Conservation (phyloP, 2,329 filamentous ascomycete genomes). For the Furcasterigmium sp. region DNA sequence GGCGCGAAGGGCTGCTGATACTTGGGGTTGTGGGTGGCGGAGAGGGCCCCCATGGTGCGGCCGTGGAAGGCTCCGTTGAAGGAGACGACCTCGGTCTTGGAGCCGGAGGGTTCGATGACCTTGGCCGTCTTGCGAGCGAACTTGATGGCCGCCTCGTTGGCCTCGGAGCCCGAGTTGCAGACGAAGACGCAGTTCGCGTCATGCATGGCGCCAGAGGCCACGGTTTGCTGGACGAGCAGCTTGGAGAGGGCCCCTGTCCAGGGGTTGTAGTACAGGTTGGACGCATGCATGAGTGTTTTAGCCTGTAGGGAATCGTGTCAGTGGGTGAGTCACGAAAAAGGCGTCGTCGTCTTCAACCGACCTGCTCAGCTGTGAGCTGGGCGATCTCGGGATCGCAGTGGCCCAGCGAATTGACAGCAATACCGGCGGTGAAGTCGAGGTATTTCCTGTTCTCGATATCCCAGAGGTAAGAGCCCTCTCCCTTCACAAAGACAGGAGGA, state of each 20-base stretch:
- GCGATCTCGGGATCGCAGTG: slow-evolving; percentile 81
- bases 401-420: slow-evolving; percentile 89
- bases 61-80: slow-evolving; percentile 94
- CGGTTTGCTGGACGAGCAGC: slow-evolving; percentile 75
- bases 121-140: slow-evolving; percentile 92
- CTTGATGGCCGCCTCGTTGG: slow-evolving; percentile 96
- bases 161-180: slow-evolving; percentile 94
- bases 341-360: slow-evolving; percentile 22
- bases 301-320: slow-evolving; percentile 34
- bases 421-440: slow-evolving; percentile 91
- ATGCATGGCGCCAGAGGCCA: slow-evolving; percentile 75
- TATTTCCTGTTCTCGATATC: slow-evolving; percentile 87
- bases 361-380: slow-evolving; percentile 72
- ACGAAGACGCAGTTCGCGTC: slow-evolving; percentile 78
- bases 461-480: slow-evolving; percentile 82
- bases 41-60: slow-evolving; percentile 89
- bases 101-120: slow-evolving; percentile 61
- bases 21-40: slow-evolving; percentile 96
- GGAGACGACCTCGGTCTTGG: slow-evolving; percentile 80
- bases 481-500: slow-evolving; percentile 82
- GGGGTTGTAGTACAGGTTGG: slow-evolving; percentile 94
- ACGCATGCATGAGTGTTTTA: slow-evolving; percentile 79
- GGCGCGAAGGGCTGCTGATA: slow-evolving; percentile 94
- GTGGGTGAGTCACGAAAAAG: slow-evolving; percentile 5
- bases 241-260: slow-evolving; percentile 91